A percentile compares a stretch with the other conserved stretches of the same genome.
Conservation (phyloP, 306 rosid genomes). For the Pterocarpus macrocarpus region DNA sequence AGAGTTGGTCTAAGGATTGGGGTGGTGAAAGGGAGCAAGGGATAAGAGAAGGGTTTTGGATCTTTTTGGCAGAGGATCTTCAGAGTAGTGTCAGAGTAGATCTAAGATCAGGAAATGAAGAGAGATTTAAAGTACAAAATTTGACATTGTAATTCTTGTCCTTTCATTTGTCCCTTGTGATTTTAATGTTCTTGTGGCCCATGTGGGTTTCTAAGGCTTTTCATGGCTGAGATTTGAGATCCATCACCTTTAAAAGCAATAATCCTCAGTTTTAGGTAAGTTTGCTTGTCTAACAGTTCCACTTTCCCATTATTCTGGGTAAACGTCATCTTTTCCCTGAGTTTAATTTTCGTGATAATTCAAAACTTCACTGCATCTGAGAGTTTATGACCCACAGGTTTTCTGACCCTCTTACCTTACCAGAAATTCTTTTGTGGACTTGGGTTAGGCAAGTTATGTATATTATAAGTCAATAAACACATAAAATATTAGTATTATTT, state of each 20-base stretch:
- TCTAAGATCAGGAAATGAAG: constrained; percentile 67
- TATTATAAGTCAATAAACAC: neutral
- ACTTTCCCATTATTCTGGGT: constrained; percentile 43
- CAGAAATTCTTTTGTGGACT: neutral
- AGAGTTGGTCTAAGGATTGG: constrained; percentile 72
- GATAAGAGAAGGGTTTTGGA: constrained; percentile 75
- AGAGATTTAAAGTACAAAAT: constrained; percentile 64
- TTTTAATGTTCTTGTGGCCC: constrained; percentile 53
- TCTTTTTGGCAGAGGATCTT: constrained; percentile 68
- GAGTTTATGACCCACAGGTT: constrained; percentile 43
- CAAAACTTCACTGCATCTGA: constrained; percentile 41
- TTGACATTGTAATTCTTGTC: constrained; percentile 69
- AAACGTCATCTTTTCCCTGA: constrained; percentile 41
- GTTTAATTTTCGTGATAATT: constrained; percentile 51
- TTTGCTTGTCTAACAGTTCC: constrained; percentile 44
- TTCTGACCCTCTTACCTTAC: constrained; percentile 30
- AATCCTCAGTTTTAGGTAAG: constrained; percentile 58
- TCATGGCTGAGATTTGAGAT: constrained; percentile 68
- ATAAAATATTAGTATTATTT: neutral
- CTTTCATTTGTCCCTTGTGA: constrained; percentile 52
- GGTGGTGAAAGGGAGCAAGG: constrained; percentile 63
- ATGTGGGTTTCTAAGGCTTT: constrained; percentile 51
- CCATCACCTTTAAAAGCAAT: constrained; percentile 50
- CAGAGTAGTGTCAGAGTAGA: constrained; percentile 69
- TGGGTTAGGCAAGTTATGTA: neutral